Evolutionary conservation across 176 grass and related monocot genomes (phyloP).

Genomic region (Thalia dealbata): DNA sequence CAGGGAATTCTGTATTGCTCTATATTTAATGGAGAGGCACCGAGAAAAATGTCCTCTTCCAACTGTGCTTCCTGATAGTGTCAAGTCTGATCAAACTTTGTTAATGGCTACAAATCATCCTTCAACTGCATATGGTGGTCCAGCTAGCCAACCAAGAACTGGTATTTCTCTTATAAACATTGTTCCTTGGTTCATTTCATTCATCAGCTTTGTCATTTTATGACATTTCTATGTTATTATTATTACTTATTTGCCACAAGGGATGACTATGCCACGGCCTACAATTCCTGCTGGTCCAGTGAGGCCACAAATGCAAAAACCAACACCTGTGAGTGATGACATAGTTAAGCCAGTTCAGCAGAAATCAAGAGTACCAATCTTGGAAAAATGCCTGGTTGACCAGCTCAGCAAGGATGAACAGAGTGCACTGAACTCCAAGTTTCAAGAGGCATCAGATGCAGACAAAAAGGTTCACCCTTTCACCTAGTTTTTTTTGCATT

Average conservation of each 20-base stretch:
- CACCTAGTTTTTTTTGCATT: conserved; percentile 3
- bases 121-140: conserved; percentile 40
- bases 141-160: conserved; percentile 37
- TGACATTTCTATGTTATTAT: conserved; percentile 25
- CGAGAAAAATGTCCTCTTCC: conserved; percentile 77
- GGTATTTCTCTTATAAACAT: conserved; percentile 44
- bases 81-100: conserved; percentile 78
- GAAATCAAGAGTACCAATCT: conserved; percentile 75
- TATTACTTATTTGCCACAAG: conserved; percentile 38
- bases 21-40: conserved; percentile 92
- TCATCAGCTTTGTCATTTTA: conserved; percentile 8
- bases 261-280: conserved; percentile 40
- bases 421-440: conserved; percentile 55
- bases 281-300: conserved; percentile 46
- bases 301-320: conserved; percentile 54
- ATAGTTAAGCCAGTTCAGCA: conserved; percentile 34
- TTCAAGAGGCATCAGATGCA: conserved; percentile 87
- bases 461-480: conserved; percentile 63
- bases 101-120: conserved; percentile 80
- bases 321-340: conserved; percentile 42
- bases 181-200: conserved; percentile 19
- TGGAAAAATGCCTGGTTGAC: conserved; percentile 77
- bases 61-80: conserved; percentile 58
- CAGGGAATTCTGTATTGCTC: conserved; percentile 84
- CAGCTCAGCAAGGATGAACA: conserved; percentile 98